Conservation (phyloP, 1,284 basidiomycete species). For the Apiotrichum gamsii region DNA sequence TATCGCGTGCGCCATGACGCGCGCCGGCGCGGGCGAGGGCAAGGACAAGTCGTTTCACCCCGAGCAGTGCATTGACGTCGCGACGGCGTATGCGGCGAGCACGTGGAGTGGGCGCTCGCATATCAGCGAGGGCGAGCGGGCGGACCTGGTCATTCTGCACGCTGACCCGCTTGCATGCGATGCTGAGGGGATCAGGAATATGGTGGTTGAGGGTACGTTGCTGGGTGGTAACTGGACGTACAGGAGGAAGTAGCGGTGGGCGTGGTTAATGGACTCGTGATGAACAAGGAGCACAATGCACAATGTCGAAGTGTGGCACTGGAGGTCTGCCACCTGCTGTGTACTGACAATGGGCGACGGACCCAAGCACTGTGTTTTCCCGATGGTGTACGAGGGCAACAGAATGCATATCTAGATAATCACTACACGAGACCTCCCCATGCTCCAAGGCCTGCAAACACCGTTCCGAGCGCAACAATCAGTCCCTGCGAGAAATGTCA, state of each 20-base stretch:
- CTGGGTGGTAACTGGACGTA: conserved; percentile 36
- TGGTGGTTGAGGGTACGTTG: conserved; percentile 33
- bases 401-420: too few species aligned
- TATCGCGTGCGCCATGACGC: conserved; percentile 32
- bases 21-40: conserved; percentile 4
- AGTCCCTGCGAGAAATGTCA: conserved; percentile 30
- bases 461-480: conserved; percentile 43
- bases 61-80: conserved; percentile 23
- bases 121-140: conserved; percentile 20
- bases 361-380: too few species aligned
- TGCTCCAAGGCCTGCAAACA: conserved; percentile 44
- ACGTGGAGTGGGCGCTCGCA: conserved; percentile 6
- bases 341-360: too few species aligned
- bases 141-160: conserved; percentile 29
- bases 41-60: conserved; percentile 13
- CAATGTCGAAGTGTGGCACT: too few species aligned
- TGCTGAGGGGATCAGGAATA: conserved; percentile 26
- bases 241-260: neutral
- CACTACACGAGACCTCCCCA: conserved; percentile 48
- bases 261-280: too few species aligned
- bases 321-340: too few species aligned
- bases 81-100: conserved; percentile 19
- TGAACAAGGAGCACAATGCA: too few species aligned
- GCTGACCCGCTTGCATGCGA: conserved; percentile 25
- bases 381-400: too few species aligned